phyloP scores from a whole-genome alignment of 345 rosid species.

The Diplotaxis tenuifolia region DNA sequence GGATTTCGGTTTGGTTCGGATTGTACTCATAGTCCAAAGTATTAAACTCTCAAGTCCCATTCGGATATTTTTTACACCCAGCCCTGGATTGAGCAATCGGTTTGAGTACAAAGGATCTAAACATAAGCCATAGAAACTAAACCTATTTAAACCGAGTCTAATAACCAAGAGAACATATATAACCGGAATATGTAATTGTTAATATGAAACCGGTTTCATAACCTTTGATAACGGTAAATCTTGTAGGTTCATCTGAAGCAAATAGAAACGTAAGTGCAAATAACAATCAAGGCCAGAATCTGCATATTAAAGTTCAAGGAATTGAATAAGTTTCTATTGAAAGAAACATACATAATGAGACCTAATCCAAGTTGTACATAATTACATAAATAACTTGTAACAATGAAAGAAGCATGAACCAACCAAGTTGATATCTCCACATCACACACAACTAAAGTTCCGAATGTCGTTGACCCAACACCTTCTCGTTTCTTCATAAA shows the following conservation, averaged over 20 bases:
- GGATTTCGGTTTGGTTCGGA: too few relatives aligned
- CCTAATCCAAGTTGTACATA: neutral
- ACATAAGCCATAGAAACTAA: neutral
- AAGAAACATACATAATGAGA: neutral
- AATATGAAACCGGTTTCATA: neutral
- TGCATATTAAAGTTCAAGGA: neutral
- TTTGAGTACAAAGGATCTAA: neutral
- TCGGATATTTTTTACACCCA: too few relatives aligned
- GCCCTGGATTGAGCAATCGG: neutral
- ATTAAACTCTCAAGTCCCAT: too few relatives aligned
- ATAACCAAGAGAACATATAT: neutral
- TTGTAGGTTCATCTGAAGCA: neutral
- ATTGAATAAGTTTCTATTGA: neutral
- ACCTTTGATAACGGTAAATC: neutral
- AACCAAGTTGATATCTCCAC: conserved; percentile 34
- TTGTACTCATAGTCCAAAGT: too few relatives aligned
- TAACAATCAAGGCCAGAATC: neutral
- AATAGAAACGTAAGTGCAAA: neutral
- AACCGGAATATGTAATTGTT: neutral
- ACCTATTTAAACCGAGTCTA: neutral
- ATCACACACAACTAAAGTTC: conserved; percentile 31
- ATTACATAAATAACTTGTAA: conserved; percentile 17
- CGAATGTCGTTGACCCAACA: conserved; percentile 37
- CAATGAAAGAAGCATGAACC: conserved; percentile 28
- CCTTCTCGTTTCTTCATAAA: conserved; percentile 6